phyloP scores from a whole-genome alignment of 805 yeast species.

The Suhomyces sp. region DNA sequence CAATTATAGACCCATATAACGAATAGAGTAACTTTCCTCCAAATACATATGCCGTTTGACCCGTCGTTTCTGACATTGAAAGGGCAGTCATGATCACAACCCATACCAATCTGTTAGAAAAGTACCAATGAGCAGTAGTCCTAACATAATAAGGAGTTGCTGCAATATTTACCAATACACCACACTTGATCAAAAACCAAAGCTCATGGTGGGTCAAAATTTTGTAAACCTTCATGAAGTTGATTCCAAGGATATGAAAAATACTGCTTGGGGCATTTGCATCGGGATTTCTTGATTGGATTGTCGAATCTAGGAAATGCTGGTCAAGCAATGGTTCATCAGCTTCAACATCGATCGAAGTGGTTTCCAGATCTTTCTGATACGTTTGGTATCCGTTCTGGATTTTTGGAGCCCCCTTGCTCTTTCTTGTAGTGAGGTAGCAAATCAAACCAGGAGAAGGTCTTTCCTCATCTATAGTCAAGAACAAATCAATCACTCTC shows the following conservation, averaged over 20 bases:
- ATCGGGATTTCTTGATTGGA: conserved; percentile 29
- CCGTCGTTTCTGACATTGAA: conserved; percentile 30
- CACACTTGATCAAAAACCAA: conserved; percentile 33
- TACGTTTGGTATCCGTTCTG: too few species aligned
- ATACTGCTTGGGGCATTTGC: conserved; percentile 22
- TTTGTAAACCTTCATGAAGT: conserved; percentile 17
- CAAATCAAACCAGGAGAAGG: conserved; percentile 21
- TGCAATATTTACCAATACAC: conserved; percentile 19
- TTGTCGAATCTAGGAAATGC: conserved; percentile 7
- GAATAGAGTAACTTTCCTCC: conserved; percentile 24
- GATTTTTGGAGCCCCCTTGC: too few species aligned
- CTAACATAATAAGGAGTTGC: conserved; percentile 28
- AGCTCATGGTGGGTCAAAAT: conserved; percentile 18
- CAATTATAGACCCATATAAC: conserved; percentile 29
- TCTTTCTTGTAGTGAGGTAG: conserved; percentile 14
- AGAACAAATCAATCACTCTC: conserved; percentile 18
- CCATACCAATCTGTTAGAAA: conserved; percentile 27
- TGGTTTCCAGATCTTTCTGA: too few species aligned
- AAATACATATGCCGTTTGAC: conserved; percentile 28
- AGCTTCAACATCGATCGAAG: too few species aligned
- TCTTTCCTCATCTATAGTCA: conserved; percentile 20
- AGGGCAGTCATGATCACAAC: conserved; percentile 31
- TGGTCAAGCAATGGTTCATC: neutral
- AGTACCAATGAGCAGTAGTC: conserved; percentile 30
- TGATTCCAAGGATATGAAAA: conserved; percentile 21